Evolutionary conservation across 1,284 basidiomycete genomes (phyloP), one percentile per base, ranked within the genome.

Genomic region (Vanrija sp.): DNA sequence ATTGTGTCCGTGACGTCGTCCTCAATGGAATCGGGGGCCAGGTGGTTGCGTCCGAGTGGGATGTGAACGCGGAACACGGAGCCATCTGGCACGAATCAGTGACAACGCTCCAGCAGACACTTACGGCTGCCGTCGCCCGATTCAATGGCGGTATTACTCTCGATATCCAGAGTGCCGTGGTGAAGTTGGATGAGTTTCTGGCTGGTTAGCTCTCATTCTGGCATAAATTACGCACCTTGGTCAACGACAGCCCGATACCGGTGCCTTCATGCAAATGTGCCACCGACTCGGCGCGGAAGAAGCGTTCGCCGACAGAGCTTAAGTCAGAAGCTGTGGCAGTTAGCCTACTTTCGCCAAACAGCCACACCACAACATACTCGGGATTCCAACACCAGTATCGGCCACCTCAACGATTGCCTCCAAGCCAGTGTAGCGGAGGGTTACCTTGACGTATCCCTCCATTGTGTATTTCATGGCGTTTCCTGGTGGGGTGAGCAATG

Each of bases 311-410:
- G n/a, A 77, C 58, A 2, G 66, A 59, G 28, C 57, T 49, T 14
- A 74, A 62, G 45, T 78, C 73, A 2, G 65, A 61, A 3, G 60
- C 65, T 64, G 46, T 21, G 5, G 14, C 14, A 14, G 50, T 54
- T 10, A 55, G 38, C 15, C 10, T 15, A 23, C 21, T 23, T 5
- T 23, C n/a, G 21, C 21, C 21, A 29, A 12, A 19, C 26, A 45
- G 6, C 14, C 44, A 23, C 9, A 34, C 46, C 19, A 12, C 34
- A 8, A 34, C 34, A 34, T 18, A 48, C 34, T 19, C n/a, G 74
- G 72, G n/a, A 79, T 78, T 10, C 78, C 78, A 9, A 77, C 67
- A 6, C 79, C 78, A 1, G 73, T 76, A 54, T 80, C 79, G 19
- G 58, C 49, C 9, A 79, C 74, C 0, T 69, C 51, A 6, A 78